Conservation (phyloP, 768 basidiomycete species). For the Mycena alexandri region DNA sequence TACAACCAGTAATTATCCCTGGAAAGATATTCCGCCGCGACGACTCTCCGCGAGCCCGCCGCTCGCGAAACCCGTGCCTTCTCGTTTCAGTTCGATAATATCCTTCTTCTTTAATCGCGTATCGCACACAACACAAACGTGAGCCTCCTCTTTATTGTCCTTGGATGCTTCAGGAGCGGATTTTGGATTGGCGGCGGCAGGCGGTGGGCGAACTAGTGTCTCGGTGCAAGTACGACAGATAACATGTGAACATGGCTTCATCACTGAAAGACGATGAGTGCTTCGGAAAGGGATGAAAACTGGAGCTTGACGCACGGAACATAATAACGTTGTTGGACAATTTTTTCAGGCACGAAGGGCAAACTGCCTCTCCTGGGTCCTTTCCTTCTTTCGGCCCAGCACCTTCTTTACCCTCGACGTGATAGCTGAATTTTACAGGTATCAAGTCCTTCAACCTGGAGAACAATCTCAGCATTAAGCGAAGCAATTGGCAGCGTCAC, state of each 20-base stretch:
- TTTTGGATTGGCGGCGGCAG: constrained; percentile 46
- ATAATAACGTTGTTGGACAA: constrained; percentile 83
- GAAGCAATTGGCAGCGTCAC: constrained; percentile 45
- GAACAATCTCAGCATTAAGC: constrained; percentile 9
- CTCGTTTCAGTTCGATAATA: constrained; percentile 86
- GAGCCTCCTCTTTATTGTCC: constrained; percentile 5
- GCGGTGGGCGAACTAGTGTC: constrained; percentile 80
- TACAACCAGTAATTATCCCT: constrained; percentile 52
- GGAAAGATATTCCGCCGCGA: constrained; percentile 87
- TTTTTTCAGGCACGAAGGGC: constrained; percentile 88
- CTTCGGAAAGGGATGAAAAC: not conserved
- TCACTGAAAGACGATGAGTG: constrained; percentile 58
- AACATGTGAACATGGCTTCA: constrained; percentile 92
- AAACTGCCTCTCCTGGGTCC: constrained; percentile 69
- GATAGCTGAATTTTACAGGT: constrained; percentile 83
- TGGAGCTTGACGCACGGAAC: constrained; percentile 65
- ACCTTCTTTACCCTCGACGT: constrained; percentile 49
- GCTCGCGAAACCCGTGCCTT: constrained; percentile 96
- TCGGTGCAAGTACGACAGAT: constrained; percentile 93
- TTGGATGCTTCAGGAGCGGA: not conserved
- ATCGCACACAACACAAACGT: constrained; percentile 89
- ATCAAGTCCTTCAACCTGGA: constrained; percentile 84
- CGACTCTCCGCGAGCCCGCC: constrained; percentile 92
- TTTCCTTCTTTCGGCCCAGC: constrained; percentile 65
- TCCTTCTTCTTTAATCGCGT: constrained; percentile 73